These are phyloP conservation scores for Immersiella caudata DNA, from an alignment of 495 filamentous ascomycete species.

Conservation along the genomic window DNA sequence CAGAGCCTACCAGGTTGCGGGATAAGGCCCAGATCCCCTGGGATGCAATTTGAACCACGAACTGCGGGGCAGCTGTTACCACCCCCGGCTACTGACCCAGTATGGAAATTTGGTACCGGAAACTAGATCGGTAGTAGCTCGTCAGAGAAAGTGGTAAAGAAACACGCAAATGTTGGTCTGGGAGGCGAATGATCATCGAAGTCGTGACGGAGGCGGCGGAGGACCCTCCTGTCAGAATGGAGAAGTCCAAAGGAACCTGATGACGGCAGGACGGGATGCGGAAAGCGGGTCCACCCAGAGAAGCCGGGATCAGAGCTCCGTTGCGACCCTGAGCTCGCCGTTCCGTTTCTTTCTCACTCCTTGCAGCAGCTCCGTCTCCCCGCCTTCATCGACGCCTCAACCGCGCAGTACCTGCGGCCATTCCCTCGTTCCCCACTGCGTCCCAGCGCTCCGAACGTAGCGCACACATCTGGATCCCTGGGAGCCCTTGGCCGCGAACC, in stretches of 20 bases:
- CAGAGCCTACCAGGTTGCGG: constrained; percentile 9
- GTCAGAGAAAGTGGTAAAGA: neutral
- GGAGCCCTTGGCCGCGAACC: neutral
- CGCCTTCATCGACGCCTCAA: neutral
- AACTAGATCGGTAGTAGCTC: neutral
- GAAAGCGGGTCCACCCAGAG: neutral
- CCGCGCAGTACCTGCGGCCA: neutral
- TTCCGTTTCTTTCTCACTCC: neutral
- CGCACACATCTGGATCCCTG: neutral
- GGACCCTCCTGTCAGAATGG: neutral
- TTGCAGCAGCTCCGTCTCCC: neutral
- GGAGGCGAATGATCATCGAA: constrained; percentile 15
- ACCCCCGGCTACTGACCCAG: neutral
- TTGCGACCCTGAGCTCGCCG: neutral
- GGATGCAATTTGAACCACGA: constrained; percentile 2
- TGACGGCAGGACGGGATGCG: neutral
- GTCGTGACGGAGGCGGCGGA: constrained; percentile 13
- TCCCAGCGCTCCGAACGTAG: neutral
- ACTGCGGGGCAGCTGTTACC: neutral
- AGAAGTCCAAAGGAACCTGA: neutral
- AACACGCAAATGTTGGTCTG: neutral
- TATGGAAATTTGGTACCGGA: neutral
- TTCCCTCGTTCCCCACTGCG: neutral
- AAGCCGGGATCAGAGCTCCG: neutral
- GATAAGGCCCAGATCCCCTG: neutral